phyloP scores from a whole-genome alignment of 352 stramenopile genomes.

The Phytophthora sojae region DNA sequence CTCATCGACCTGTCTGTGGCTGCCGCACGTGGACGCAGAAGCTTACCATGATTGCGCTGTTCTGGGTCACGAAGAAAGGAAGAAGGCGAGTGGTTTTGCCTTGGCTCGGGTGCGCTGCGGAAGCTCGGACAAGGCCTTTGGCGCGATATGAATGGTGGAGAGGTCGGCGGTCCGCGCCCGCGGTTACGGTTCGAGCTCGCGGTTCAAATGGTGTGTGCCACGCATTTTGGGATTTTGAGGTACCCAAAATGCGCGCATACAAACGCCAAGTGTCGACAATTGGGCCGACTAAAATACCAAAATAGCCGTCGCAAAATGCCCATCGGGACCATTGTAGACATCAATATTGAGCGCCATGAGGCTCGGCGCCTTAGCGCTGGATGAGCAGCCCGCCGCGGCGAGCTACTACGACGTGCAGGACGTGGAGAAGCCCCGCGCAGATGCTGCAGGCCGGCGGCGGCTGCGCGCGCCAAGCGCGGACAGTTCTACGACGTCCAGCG shows the following conservation, averaged over 20 bases:
- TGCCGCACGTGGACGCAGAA: constrained; percentile 11
- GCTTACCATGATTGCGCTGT: constrained; percentile 85
- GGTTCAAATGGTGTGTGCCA: constrained; percentile 40
- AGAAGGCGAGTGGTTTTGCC: constrained; percentile 87
- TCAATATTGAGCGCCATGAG: constrained; percentile 46
- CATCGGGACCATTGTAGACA: background rate
- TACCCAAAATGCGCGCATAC: constrained; percentile 1
- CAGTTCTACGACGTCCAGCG: constrained; percentile 57
- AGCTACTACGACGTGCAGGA: background rate
- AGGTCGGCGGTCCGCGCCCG: constrained; percentile 32
- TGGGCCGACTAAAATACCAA: background rate
- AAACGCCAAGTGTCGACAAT: background rate
- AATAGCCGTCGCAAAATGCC: background rate
- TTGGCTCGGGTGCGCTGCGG: constrained; percentile 1
- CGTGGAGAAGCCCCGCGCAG: constrained; percentile 1
- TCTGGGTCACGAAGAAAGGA: constrained; percentile 90
- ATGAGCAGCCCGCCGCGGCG: constrained; percentile 21
- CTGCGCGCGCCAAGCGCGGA: constrained; percentile 63
- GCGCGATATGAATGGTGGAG: constrained; percentile 65
- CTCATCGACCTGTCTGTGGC: background rate
- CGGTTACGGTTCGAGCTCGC: constrained; percentile 31
- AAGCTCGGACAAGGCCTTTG: constrained; percentile 3
- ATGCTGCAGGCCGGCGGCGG: constrained; percentile 6
- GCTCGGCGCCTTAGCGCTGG: constrained; percentile 46
- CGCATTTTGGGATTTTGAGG: background rate